Percentiles rank a stretch among this genome's conserved stretches.
Conservation (phyloP, 176 grass and related monocot species). For the Oryza australiensis region DNA sequence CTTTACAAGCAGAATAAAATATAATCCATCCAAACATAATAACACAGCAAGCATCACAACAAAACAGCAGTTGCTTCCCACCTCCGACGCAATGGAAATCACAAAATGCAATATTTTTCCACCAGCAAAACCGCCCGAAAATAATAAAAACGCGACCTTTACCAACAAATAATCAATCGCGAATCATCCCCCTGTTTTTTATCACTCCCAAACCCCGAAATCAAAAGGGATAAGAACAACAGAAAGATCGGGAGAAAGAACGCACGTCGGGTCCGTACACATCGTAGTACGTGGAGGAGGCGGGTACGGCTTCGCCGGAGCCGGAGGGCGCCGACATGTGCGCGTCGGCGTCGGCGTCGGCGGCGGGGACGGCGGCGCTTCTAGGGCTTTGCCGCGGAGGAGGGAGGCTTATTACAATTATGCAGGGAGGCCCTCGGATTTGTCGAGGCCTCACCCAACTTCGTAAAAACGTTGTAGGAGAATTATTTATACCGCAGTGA, state of each 20-base stretch:
- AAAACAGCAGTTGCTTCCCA: too few relatives aligned
- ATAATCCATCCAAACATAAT: neutral
- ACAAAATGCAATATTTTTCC: neutral
- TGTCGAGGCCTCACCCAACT: neutral
- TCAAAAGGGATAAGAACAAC: neutral
- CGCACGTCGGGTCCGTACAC: conserved; percentile 64
- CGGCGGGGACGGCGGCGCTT: neutral
- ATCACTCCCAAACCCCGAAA: neutral
- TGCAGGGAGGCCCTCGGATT: conserved; percentile 11
- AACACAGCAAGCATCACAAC: too few relatives aligned
- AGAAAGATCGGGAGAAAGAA: neutral
- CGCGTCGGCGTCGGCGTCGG: neutral
- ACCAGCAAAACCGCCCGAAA: neutral
- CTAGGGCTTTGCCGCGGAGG: conserved; percentile 20
- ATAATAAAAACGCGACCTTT: neutral
- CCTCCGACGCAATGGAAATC: neutral
- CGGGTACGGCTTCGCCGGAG: neutral
- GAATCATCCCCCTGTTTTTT: too few relatives aligned
- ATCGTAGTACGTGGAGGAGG: conserved; percentile 46
- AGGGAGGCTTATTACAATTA: neutral
- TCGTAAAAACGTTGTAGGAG: neutral
- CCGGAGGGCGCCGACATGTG: conserved; percentile 39
- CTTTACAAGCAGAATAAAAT: too few relatives aligned
- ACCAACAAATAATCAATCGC: neutral
- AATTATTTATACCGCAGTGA: neutral